Evolutionary conservation across 495 filamentous ascomycete genomes (phyloP).

Genomic region (Lepidopterella palustris): DNA sequence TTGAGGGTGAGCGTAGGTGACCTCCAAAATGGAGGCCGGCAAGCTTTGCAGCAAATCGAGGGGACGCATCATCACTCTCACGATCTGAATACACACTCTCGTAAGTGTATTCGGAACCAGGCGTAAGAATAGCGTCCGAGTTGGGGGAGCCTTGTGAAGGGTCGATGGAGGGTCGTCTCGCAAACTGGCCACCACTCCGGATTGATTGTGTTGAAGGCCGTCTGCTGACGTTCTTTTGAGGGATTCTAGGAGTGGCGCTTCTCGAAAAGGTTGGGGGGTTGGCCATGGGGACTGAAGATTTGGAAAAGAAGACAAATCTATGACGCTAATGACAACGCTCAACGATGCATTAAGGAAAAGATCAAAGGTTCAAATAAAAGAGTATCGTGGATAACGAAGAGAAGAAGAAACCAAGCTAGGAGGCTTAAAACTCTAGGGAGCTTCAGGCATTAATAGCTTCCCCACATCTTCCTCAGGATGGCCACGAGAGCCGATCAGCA

Average conservation of each 20-base stretch:
- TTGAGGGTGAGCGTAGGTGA: not conserved
- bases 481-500: too few species aligned
- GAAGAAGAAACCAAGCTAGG: too few species aligned
- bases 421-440: too few species aligned
- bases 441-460: too few species aligned
- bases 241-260: slow-evolving; percentile 1
- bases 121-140: slow-evolving; percentile 15
- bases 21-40: slow-evolving; percentile 3
- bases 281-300: too few species aligned
- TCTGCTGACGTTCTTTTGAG: slow-evolving; percentile 1
- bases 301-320: too few species aligned
- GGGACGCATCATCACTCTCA: slow-evolving; percentile 6
- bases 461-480: too few species aligned
- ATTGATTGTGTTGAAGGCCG: slow-evolving; percentile 13
- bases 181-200: slow-evolving; percentile 6
- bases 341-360: too few species aligned
- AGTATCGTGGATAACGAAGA: too few species aligned
- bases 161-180: not conserved
- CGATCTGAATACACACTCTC: slow-evolving; percentile 11
- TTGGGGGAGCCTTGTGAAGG: slow-evolving; percentile 6
- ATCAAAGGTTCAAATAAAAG: too few species aligned
- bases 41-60: slow-evolving; percentile 9
- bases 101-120: slow-evolving; percentile 10
- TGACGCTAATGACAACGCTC: too few species aligned
- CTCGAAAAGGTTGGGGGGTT: slow-evolving; percentile 5